These are phyloP conservation scores for Epicoccum sorghinum DNA, from an alignment of 2,329 filamentous ascomycete genomes.

Conservation along the genomic window DNA sequence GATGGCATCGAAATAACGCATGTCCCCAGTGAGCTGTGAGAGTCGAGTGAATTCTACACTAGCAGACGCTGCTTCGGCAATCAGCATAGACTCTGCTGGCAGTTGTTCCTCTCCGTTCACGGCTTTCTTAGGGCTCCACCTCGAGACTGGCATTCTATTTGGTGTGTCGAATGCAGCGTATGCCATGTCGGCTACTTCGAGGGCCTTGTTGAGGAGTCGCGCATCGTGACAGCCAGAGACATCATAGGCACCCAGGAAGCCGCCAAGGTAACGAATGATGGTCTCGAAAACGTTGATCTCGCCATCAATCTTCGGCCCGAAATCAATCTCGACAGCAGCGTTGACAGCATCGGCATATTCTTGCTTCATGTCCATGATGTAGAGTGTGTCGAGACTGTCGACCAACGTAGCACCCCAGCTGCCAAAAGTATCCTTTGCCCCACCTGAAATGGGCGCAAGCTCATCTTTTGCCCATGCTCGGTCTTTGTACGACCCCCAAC, in stretches of 20 bases:
- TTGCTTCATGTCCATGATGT: conserved; percentile 69
- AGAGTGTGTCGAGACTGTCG: conserved; percentile 71
- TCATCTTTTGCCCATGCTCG: conserved; percentile 86
- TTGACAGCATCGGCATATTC: conserved; percentile 68
- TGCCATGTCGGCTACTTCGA: conserved; percentile 66
- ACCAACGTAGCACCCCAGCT: conserved; percentile 88
- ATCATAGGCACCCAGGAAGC: conserved; percentile 69
- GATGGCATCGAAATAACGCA: conserved; percentile 52
- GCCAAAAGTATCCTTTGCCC: conserved; percentile 77
- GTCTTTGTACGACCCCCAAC: conserved; percentile 80
- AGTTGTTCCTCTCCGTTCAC: conserved; percentile 38
- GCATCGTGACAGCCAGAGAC: conserved; percentile 58
- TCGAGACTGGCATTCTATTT: conserved; percentile 64
- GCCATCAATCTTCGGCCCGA: conserved; percentile 54
- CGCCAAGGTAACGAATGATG: conserved; percentile 73
- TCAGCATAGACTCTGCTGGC: conserved; percentile 44
- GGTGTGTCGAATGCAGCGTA: conserved; percentile 71
- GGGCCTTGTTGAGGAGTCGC: conserved; percentile 63
- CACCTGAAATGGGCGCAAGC: conserved; percentile 71
- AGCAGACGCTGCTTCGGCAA: conserved; percentile 52
- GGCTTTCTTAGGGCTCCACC: conserved; percentile 26
- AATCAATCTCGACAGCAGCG: conserved; percentile 64
- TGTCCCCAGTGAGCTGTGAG: conserved; percentile 51
- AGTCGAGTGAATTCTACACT: conserved; percentile 53
- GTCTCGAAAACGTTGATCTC: conserved; percentile 71